A percentile compares a stretch with the other conserved stretches of the same genome.
Conservation (phyloP, 352 stramenopile genomes). For the Globisporangium cystogenes region DNA sequence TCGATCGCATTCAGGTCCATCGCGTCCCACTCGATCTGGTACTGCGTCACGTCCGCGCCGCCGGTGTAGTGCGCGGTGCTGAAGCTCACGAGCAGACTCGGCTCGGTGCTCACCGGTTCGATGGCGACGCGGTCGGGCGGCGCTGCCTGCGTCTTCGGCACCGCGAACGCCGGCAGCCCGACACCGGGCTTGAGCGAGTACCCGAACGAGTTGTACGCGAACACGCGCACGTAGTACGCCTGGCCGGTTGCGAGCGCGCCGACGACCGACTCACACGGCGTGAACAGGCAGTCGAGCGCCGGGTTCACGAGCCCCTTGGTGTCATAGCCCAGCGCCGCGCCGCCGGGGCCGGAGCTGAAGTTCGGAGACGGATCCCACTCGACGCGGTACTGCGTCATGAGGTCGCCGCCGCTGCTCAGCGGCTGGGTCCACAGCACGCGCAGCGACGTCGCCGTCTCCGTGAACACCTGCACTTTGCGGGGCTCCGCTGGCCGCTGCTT, state of each 20-base stretch:
- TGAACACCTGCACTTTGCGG: constrained; percentile 68
- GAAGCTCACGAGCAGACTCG: constrained; percentile 76
- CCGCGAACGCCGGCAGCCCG: constrained; percentile 56
- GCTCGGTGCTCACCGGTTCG: constrained; percentile 21
- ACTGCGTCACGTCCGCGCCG: constrained; percentile 75
- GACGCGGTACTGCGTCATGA: constrained; percentile 92
- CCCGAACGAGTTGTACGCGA: constrained; percentile 90
- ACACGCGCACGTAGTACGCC: constrained; percentile 89
- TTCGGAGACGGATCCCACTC: constrained; percentile 89
- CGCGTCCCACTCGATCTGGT: constrained; percentile 92
- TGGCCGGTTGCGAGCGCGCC: constrained; percentile 63
- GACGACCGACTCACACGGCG: constrained; percentile 82
- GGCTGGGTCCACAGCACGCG: constrained; percentile 89
- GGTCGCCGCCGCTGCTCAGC: constrained; percentile 86
- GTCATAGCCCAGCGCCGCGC: constrained; percentile 76
- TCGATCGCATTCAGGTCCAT: constrained; percentile 75
- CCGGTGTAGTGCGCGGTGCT: constrained; percentile 73
- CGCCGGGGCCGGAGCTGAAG: constrained; percentile 77
- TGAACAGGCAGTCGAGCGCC: constrained; percentile 70
- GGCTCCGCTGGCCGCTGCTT: constrained; percentile 86
- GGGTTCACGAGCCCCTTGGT: constrained; percentile 62
- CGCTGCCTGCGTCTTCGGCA: constrained; percentile 73
- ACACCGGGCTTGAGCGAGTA: constrained; percentile 74
- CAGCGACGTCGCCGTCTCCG: constrained; percentile 68
- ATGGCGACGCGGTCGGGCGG: constrained; percentile 54